phyloP scores from a whole-genome alignment of 306 rosid species.

The Dalbergia oliveri region DNA sequence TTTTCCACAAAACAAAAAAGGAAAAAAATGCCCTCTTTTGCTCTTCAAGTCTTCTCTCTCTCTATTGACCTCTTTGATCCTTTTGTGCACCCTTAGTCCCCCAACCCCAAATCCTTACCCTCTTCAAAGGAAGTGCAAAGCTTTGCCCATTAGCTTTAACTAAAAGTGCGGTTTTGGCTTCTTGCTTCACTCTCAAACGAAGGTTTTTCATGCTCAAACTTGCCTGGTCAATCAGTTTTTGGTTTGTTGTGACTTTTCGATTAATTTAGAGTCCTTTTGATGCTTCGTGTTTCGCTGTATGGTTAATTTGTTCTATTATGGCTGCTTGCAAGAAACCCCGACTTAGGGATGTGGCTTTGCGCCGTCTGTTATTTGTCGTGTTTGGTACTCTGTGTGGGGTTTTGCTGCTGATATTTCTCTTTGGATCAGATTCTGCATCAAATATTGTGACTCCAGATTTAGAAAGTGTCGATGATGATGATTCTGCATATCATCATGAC shows the following conservation, averaged over 20 bases:
- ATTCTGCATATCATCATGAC: conserved; percentile 41
- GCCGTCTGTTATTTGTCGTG: conserved; percentile 70
- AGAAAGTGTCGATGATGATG: conserved; percentile 53
- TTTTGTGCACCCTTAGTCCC: neutral
- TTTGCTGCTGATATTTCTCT: conserved; percentile 62
- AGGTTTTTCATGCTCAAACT: conserved; percentile 57
- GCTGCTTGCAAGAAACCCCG: conserved; percentile 68
- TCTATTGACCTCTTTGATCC: neutral
- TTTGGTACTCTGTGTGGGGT: conserved; percentile 69
- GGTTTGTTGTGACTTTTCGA: conserved; percentile 40
- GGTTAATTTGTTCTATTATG: conserved; percentile 48
- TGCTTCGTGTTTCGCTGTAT: conserved; percentile 18
- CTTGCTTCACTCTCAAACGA: conserved; percentile 51
- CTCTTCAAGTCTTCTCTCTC: conserved; percentile 12
- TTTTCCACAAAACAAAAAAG: neutral
- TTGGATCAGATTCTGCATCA: conserved; percentile 63
- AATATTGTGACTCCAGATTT: conserved; percentile 9
- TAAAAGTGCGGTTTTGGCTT: conserved; percentile 44
- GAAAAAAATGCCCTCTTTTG: conserved; percentile 6
- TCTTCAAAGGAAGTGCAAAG: conserved; percentile 26
- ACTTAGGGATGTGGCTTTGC: conserved; percentile 64
- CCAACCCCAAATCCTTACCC: neutral
- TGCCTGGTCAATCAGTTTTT: conserved; percentile 30
- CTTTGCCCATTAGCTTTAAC: conserved; percentile 42
- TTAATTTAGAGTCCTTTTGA: conserved; percentile 38